Evolutionary conservation across 2,329 filamentous ascomycete genomes (phyloP), one percentile per base, ranked within the genome.

Genomic region (Penicillium sumatraense): DNA sequence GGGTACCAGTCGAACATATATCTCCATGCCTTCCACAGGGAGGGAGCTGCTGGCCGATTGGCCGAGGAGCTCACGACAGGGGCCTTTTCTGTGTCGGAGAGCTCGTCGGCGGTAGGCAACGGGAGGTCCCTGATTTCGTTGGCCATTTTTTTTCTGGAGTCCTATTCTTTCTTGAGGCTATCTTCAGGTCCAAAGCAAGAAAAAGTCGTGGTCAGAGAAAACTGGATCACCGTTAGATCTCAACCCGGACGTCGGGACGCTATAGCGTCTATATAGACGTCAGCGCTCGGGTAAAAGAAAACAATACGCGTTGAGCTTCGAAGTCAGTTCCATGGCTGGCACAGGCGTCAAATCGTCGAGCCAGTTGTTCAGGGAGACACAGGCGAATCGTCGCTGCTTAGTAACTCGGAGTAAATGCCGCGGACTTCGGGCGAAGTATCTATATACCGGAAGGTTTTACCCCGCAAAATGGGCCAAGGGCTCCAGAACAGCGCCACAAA

Each of bases 1-100:
- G 57, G 57, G 38, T 59, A 57, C 57, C 57, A 59, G 21, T 57
- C 57, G 42, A 59, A 57, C 1, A 59, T 54, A 38, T 57, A 57
- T 33, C 42, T 38, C 57, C 54, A 57, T 18, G 54, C 54, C n/a
- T 54, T 49, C 57, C 57, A 59, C 41, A 59, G 23, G 26, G 57
- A 59, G 33, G 53, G 57, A 9, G 46, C 50, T 14, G 55, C 56
- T 7, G 57, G 46, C 23, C 42, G 40, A 35, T 51, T 48, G 27
- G 57, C 18, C 3, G 53, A 51, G 40, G 46, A 56, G 27, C 49
- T 29, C n/a, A 41, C 35, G 16, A 45, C 38, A 14, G 33, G 27
- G 24, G 18, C 50, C 16, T 49, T 54, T 49, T 56, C 53, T 31
- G 11, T 31, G 35, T 59, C 57, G 10, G 16, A 38, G 8, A 24